These are phyloP conservation scores for Perkinsus marinus DNA, from an alignment of 169 alveolate species.

Conservation along the genomic window DNA sequence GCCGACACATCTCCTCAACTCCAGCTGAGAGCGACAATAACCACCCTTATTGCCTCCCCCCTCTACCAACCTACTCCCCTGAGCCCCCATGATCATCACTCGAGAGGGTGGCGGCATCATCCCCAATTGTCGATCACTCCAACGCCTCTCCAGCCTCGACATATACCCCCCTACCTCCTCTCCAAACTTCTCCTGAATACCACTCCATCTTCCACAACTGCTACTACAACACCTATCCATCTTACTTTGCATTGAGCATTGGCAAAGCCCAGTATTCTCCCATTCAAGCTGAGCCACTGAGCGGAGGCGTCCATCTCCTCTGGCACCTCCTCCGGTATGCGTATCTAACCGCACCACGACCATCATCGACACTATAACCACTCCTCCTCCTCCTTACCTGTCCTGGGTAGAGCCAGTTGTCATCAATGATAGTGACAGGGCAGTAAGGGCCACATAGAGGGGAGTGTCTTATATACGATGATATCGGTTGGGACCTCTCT, in stretches of 20 bases:
- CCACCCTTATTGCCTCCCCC: not conserved
- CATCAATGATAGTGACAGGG: not conserved
- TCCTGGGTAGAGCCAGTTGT: not conserved
- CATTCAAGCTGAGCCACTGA: not conserved
- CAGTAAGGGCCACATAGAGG: not conserved
- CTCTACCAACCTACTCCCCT: not conserved
- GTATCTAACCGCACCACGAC: not conserved
- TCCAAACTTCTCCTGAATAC: not conserved
- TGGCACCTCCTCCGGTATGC: not conserved
- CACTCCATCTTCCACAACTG: not conserved
- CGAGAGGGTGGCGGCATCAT: not conserved
- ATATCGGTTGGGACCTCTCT: not conserved
- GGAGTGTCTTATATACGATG: not conserved
- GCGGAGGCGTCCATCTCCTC: not conserved
- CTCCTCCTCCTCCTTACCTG: not conserved
- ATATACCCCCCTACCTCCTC: not conserved
- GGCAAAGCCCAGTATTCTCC: not conserved
- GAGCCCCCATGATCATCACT: not conserved
- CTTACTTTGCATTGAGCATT: not conserved
- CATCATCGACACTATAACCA: not conserved
- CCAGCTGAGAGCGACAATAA: not conserved
- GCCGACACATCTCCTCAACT: not conserved
- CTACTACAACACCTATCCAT: not conserved
- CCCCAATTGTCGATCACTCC: not conserved
- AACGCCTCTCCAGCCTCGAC: not conserved